These are phyloP conservation scores for Pleurotus tuoliensis DNA, from an alignment of 768 basidiomycete genomes.

Conservation along the genomic window DNA sequence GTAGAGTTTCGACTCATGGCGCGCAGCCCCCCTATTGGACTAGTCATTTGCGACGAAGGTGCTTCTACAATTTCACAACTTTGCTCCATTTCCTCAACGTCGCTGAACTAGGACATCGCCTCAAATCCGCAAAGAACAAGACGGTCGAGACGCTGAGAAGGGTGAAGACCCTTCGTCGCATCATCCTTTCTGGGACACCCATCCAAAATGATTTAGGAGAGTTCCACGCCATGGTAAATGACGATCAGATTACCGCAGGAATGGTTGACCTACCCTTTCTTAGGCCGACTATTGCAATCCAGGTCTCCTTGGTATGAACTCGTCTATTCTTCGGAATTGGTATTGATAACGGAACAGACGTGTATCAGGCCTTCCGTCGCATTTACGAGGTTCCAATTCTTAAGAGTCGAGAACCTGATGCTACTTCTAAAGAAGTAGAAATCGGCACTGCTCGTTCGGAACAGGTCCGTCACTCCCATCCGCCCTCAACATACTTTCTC, in stretches of 20 bases:
- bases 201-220: constrained; percentile 96
- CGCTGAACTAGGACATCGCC: constrained; percentile 63
- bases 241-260: neutral
- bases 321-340: neutral
- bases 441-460: constrained; percentile 71
- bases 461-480: constrained; percentile 47
- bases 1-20: neutral
- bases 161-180: constrained; percentile 67
- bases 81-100: neutral
- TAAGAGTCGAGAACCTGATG: constrained; percentile 76
- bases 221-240: constrained; percentile 88
- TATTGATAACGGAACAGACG: constrained; percentile 41
- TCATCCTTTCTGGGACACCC: constrained; percentile 95
- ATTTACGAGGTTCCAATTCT: constrained; percentile 88
- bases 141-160: constrained; percentile 83
- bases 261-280: neutral
- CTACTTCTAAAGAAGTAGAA: constrained; percentile 67
- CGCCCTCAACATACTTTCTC: neutral
- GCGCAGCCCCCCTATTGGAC: constrained; percentile 79
- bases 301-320: constrained; percentile 66
- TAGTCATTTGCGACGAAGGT: constrained; percentile 97
- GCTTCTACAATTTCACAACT: neutral
- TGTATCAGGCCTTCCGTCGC: constrained; percentile 69
- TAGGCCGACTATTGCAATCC: constrained; percentile 95
- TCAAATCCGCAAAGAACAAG: constrained; percentile 91